Evolutionary conservation across 352 stramenopile genomes (phyloP).

Genomic region (Vaucheria bursata): DNA sequence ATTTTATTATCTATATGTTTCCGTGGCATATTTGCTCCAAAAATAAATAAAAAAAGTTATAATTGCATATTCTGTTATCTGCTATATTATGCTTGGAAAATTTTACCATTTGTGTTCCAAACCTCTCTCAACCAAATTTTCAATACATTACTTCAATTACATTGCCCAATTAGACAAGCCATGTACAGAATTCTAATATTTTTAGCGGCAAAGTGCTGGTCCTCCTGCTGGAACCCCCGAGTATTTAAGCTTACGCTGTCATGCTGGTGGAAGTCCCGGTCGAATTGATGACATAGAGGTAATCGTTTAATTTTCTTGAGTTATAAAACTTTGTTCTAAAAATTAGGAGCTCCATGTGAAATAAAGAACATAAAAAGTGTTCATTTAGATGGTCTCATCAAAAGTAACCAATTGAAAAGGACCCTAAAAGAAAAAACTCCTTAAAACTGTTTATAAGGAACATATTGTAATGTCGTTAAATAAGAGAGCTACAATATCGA

Average conservation of each 20-base stretch:
- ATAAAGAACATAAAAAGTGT: neutral
- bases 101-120: too few species aligned
- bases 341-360: neutral
- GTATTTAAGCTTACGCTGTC: conserved; percentile 38
- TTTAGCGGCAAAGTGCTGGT: conserved; percentile 12
- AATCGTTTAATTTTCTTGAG: neutral
- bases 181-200: too few species aligned
- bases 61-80: too few species aligned
- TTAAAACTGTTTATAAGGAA: neutral
- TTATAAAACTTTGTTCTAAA: neutral
- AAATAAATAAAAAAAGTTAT: too few species aligned
- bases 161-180: too few species aligned
- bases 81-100: too few species aligned
- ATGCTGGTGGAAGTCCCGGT: conserved; percentile 24
- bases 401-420: neutral
- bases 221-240: conserved; percentile 34
- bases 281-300: conserved; percentile 13
- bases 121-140: too few species aligned
- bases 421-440: neutral
- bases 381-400: neutral
- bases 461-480: neutral
- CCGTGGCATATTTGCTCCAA: too few species aligned
- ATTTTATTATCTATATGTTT: too few species aligned
- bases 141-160: too few species aligned
- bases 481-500: too few species aligned